Evolutionary conservation across 2,329 filamentous ascomycete genomes (phyloP).

Genomic region (Neonectria sp.): DNA sequence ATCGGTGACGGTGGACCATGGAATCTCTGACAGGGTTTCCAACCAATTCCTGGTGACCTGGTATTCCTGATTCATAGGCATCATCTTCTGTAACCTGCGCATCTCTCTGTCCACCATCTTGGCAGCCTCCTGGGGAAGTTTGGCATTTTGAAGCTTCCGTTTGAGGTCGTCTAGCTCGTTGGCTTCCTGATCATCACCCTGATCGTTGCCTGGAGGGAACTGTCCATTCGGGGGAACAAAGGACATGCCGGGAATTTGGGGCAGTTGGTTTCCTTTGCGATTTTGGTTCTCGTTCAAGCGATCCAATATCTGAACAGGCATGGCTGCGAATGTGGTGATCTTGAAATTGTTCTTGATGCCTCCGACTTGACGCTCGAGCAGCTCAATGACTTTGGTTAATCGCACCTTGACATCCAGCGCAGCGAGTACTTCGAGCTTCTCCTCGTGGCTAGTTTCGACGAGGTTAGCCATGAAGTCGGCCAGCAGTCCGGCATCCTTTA

Average conservation of each 20-base stretch:
- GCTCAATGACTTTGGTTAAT: slow-evolving; percentile 85
- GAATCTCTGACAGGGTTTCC: slow-evolving; percentile 93
- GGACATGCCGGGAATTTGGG: slow-evolving; percentile 58
- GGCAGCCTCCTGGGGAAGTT: slow-evolving; percentile 85
- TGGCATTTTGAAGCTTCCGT: slow-evolving; percentile 86
- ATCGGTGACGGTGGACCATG: slow-evolving; percentile 88
- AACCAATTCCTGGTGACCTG: slow-evolving; percentile 94
- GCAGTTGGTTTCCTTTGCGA: slow-evolving; percentile 50
- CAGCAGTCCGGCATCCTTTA: slow-evolving; percentile 85
- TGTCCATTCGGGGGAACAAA: slow-evolving; percentile 54
- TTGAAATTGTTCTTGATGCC: slow-evolving; percentile 90
- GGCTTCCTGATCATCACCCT: slow-evolving; percentile 82
- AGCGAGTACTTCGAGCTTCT: slow-evolving; percentile 90
- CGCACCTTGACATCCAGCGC: slow-evolving; percentile 84
- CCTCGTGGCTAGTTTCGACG: slow-evolving; percentile 88
- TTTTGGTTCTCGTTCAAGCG: slow-evolving; percentile 62
- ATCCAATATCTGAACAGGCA: slow-evolving; percentile 73
- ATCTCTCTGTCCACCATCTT: slow-evolving; percentile 94
- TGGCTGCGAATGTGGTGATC: slow-evolving; percentile 82
- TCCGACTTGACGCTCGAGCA: slow-evolving; percentile 86
- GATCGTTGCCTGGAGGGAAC: slow-evolving; percentile 62
- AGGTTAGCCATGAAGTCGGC: slow-evolving; percentile 98
- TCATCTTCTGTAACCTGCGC: slow-evolving; percentile 93
- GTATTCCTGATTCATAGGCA: slow-evolving; percentile 95
- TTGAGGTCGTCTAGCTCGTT: slow-evolving; percentile 94